Evolutionary conservation across 345 rosid genomes (phyloP), one percentile per base, ranked within the genome.

Genomic region (Linum trigynum): DNA sequence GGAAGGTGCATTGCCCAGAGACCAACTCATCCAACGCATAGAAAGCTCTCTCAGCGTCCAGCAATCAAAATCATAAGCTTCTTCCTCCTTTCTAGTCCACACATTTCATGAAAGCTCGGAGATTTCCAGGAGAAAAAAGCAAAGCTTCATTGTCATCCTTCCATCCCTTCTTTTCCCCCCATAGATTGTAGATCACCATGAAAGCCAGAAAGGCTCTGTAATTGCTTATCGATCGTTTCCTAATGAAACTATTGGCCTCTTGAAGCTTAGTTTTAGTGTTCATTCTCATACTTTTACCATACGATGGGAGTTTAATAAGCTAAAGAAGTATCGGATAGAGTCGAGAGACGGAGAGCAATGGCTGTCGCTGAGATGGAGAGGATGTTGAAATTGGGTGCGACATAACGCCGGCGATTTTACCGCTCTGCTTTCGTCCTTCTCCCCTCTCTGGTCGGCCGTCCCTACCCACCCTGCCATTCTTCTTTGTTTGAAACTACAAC

Each of bases 1-100:
- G 95, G 98, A 87, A 76, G 98, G 98, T 57, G 95, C 96, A 17
- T 77, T 89, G 74, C 72, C 81, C 3, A 91, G 84, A 17, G 79
- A 87, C 66, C 78, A 82, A 68, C 86, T 91, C 14, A 73, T 91
- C 59, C 62, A 84, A 75, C 88, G 86, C 48, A 75, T 91, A 7
- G 91, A 91, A 74, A 84, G 71, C 64, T 85, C 91, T 2, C 74
- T 88, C 68, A 72, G 78, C 59, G 82, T 85, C 59, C 82, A 87
- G 84, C 81, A 81, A 71, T 87, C 90, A 74, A 51, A 45, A 6
- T 87, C 90, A 74, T 55, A 45, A 6, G 53, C 53, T 23, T 23
- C 32, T 23, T 23, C n/a, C n/a, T n/a, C n/a, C n/a, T n/a, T n/a
- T n/a, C n/a, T n/a, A n/a, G n/a, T n/a, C n/a, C n/a, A n/a, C n/a